These are phyloP conservation scores for Boletales sp. DNA, from an alignment of 768 basidiomycete genomes.

Conservation along the genomic window DNA sequence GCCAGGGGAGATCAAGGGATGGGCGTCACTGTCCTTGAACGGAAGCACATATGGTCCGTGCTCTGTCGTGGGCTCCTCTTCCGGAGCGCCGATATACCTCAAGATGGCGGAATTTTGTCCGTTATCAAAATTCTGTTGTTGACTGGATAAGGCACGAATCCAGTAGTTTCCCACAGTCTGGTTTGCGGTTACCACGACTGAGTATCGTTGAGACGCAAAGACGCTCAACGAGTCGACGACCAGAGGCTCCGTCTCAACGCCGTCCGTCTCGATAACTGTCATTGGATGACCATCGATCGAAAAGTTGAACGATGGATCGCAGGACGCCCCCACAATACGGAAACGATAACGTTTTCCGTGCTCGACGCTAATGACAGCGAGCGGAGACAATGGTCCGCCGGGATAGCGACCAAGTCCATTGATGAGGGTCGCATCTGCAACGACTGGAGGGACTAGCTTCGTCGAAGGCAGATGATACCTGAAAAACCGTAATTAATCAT, in stretches of 20 bases:
- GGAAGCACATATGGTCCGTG: slow-evolving; percentile 21
- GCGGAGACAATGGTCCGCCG: slow-evolving; percentile 34
- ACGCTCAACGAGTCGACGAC: slow-evolving; percentile 37
- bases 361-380: slow-evolving; percentile 40
- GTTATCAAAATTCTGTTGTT: slow-evolving; percentile 15
- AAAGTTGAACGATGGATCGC: slow-evolving; percentile 41
- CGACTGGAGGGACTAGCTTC: slow-evolving; percentile 13
- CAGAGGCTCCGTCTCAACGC: slow-evolving; percentile 39
- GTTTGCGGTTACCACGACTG: slow-evolving; percentile 42
- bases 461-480: slow-evolving; percentile 23
- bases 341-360: slow-evolving; percentile 43
- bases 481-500: background rate
- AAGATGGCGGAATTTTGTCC: slow-evolving; percentile 54
- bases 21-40: slow-evolving; percentile 30
- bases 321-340: slow-evolving; percentile 44
- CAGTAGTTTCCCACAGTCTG: slow-evolving; percentile 51
- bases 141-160: slow-evolving; percentile 40
- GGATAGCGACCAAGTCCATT: slow-evolving; percentile 30
- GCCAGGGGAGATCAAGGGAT: slow-evolving; percentile 22
- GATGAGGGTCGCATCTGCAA: slow-evolving; percentile 24
- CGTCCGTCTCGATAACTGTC: slow-evolving; percentile 43
- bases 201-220: slow-evolving; percentile 39
- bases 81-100: slow-evolving; percentile 42
- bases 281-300: slow-evolving; percentile 46
- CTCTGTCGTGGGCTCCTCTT: slow-evolving; percentile 37